Conservation (phyloP, 2,329 filamentous ascomycete species). For the Monilinia fructicola region DNA sequence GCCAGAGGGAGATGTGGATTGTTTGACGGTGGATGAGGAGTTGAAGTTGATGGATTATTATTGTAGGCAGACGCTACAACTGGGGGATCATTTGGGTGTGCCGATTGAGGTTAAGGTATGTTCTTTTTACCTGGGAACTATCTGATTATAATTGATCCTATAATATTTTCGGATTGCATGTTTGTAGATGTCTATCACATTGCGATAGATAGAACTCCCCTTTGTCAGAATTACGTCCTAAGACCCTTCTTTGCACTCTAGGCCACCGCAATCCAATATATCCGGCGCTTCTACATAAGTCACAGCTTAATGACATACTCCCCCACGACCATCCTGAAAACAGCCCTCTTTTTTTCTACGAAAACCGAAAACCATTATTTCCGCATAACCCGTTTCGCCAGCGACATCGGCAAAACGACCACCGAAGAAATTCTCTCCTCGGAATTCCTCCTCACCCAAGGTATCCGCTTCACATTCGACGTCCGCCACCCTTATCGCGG, state of each 20-base stretch:
- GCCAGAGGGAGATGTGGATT: constrained; percentile 60
- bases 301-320: constrained; percentile 97
- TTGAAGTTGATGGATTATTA: constrained; percentile 78
- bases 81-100: constrained; percentile 60
- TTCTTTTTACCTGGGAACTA: constrained; percentile 22
- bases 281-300: constrained; percentile 92
- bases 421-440: constrained; percentile 83
- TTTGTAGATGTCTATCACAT: no score
- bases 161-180: fast-evolving
- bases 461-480: constrained; percentile 89
- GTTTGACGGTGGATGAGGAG: constrained; percentile 82
- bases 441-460: constrained; percentile 90
- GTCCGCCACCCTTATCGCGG: constrained; percentile 87
- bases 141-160: not conserved
- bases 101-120: constrained; percentile 59
- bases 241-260: constrained; percentile 17
- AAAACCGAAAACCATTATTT: constrained; percentile 84
- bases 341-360: constrained; percentile 86
- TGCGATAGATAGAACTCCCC: not conserved
- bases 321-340: constrained; percentile 83
- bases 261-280: constrained; percentile 54
- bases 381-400: constrained; percentile 60
- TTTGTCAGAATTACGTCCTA: not conserved
- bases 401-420: constrained; percentile 67
- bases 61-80: constrained; percentile 57